Evolutionary conservation across 192 early-diverging fungal species (phyloP).

Genomic region (Backusella liffmaniae): DNA sequence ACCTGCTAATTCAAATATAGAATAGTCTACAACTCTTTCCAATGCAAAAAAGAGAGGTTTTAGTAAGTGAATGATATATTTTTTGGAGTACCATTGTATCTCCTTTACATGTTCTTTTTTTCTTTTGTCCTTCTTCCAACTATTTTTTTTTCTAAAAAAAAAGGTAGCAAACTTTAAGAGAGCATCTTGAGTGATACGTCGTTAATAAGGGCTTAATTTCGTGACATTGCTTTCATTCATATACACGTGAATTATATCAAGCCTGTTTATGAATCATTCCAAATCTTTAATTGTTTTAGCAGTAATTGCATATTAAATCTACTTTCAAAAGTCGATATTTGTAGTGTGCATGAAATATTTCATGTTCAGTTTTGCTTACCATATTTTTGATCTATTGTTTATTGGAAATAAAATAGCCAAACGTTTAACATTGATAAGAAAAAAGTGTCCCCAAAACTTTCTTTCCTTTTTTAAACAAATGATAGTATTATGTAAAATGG

Average conservation of each 20-base stretch:
- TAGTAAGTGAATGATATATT: neutral
- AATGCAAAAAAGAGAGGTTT: neutral
- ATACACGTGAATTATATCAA: neutral
- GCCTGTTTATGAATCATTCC: neutral
- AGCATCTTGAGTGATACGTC: neutral
- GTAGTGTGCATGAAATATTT: neutral
- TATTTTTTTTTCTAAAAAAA: neutral
- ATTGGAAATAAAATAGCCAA: neutral
- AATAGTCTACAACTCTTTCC: neutral
- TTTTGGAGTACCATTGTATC: neutral
- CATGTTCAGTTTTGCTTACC: neutral
- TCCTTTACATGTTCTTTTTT: neutral
- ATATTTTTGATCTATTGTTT: neutral
- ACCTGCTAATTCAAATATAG: neutral
- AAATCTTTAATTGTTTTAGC: neutral
- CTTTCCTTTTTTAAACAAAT: neutral
- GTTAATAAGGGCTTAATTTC: neutral
- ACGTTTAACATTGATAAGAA: neutral
- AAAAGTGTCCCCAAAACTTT: neutral
- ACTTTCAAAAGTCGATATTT: neutral
- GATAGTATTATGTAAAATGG: neutral
- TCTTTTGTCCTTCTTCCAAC: neutral
- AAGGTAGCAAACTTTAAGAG: neutral
- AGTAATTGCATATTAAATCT: neutral
- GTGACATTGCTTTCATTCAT: neutral